Conservation (phyloP, 306 rosid genomes). For the Fragaria vesca region DNA sequence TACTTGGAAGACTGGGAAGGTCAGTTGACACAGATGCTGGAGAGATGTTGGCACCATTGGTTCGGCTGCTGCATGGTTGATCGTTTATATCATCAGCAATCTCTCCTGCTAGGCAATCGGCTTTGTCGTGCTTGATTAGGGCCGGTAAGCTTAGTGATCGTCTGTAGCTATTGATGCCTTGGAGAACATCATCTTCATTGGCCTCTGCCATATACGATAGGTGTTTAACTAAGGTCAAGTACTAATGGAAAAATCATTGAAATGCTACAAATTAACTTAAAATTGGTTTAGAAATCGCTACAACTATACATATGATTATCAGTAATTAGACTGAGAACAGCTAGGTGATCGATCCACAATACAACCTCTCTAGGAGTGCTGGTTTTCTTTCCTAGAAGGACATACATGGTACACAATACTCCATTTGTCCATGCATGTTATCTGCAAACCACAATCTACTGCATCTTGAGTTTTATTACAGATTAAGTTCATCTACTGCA, state of each 20-base stretch:
- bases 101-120: slow-evolving; percentile 55
- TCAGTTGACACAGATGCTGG: slow-evolving; percentile 20
- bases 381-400: not conserved
- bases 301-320: not conserved
- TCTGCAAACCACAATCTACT: not conserved
- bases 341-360: not conserved
- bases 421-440: not conserved
- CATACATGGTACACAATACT: not conserved
- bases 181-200: slow-evolving; percentile 45
- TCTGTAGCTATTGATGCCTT: slow-evolving; percentile 62
- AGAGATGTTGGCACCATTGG: slow-evolving; percentile 30
- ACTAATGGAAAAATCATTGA: not conserved
- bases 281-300: not conserved
- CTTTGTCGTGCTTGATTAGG: slow-evolving; percentile 31
- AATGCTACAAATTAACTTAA: not conserved
- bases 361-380: not conserved
- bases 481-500: not conserved
- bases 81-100: slow-evolving; percentile 48
- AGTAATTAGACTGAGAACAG: not conserved
- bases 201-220: slow-evolving; percentile 28
- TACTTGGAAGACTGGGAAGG: slow-evolving; percentile 31
- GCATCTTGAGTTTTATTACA: not conserved
- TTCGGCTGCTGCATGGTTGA: slow-evolving; percentile 35
- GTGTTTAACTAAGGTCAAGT: not conserved
- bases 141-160: slow-evolving; percentile 34